A percentile compares a stretch with the other conserved stretches of the same genome.
phyloP scores from a whole-genome alignment of 139 green algal species.

The Coelastrella sp. region DNA sequence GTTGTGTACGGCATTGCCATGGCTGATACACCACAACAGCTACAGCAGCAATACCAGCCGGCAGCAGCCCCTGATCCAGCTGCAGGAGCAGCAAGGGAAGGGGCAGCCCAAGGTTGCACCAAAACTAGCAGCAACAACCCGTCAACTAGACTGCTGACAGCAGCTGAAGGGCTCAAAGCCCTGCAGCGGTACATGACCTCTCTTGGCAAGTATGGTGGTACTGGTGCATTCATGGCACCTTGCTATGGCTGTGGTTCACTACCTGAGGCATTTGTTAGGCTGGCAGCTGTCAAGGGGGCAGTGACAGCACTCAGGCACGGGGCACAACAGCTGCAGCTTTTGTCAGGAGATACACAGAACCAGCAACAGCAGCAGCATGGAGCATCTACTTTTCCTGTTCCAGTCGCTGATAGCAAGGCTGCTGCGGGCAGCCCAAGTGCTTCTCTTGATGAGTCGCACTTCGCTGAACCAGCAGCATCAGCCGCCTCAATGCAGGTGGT shows the following conservation, averaged over 20 bases:
- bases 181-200: conserved; percentile 68
- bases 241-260: conserved; percentile 78
- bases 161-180: conserved; percentile 47
- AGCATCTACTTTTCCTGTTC: not conserved
- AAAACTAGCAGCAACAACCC: not conserved
- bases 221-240: conserved; percentile 72
- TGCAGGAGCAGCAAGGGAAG: not conserved
- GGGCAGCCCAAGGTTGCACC: not conserved
- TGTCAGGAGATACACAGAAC: not conserved
- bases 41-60: conserved; percentile 13
- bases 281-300: conserved; percentile 62
- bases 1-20: conserved; percentile 79
- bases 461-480: not conserved
- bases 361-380: not conserved
- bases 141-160: conserved; percentile 6
- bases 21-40: conserved; percentile 29
- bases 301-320: conserved; percentile 65
- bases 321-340: conserved; percentile 42
- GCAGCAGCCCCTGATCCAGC: not conserved
- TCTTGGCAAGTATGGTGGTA: conserved; percentile 53
- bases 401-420: not conserved
- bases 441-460: not conserved
- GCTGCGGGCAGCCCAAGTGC: conserved; percentile 3
- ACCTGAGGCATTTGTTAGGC: conserved; percentile 65
- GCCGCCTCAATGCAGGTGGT: not conserved